Evolutionary conservation across 1,139 yeast species (phyloP).

Genomic region (Nakaseomyces nivariensis): DNA sequence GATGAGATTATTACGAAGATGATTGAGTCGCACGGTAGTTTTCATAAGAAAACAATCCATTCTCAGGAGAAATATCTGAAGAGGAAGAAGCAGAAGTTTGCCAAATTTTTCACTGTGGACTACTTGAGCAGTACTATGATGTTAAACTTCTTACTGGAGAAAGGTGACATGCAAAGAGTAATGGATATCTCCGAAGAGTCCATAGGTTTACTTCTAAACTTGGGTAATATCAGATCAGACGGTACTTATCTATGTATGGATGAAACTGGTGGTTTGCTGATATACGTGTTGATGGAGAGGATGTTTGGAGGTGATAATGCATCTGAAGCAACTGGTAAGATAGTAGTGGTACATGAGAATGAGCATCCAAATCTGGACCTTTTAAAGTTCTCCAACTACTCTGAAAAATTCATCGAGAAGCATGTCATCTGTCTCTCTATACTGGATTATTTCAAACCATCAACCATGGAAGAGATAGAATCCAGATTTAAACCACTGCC

Average conservation of each 20-base stretch:
- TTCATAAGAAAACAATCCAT: slow-evolving; percentile 77
- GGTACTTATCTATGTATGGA: slow-evolving; percentile 83
- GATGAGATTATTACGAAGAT: slow-evolving; percentile 73
- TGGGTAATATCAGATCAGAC: slow-evolving; percentile 79
- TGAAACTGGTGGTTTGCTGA: slow-evolving; percentile 80
- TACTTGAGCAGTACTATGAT: slow-evolving; percentile 69
- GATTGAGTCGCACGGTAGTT: slow-evolving; percentile 74
- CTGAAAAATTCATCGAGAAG: slow-evolving; percentile 41
- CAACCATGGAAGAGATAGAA: slow-evolving; percentile 39
- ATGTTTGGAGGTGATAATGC: slow-evolving; percentile 51
- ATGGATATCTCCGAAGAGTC: slow-evolving; percentile 79
- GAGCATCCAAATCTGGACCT: slow-evolving; percentile 81
- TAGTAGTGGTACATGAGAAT: slow-evolving; percentile 76
- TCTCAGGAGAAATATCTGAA: slow-evolving; percentile 88
- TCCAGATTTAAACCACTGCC: slow-evolving; percentile 37
- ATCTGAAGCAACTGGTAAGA: slow-evolving; percentile 39
- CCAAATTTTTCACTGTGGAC: slow-evolving; percentile 75
- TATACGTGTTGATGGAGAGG: slow-evolving; percentile 79
- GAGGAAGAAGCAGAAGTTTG: slow-evolving; percentile 84
- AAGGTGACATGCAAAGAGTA: slow-evolving; percentile 61
- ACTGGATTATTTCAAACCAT: slow-evolving; percentile 75
- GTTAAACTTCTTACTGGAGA: slow-evolving; percentile 61
- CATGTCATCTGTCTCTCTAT: slow-evolving; percentile 66
- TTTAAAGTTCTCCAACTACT: slow-evolving; percentile 53
- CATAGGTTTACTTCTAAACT: slow-evolving; percentile 61